Conservation (phyloP, 768 basidiomycete species). For the Clitopilus hobsonii region DNA sequence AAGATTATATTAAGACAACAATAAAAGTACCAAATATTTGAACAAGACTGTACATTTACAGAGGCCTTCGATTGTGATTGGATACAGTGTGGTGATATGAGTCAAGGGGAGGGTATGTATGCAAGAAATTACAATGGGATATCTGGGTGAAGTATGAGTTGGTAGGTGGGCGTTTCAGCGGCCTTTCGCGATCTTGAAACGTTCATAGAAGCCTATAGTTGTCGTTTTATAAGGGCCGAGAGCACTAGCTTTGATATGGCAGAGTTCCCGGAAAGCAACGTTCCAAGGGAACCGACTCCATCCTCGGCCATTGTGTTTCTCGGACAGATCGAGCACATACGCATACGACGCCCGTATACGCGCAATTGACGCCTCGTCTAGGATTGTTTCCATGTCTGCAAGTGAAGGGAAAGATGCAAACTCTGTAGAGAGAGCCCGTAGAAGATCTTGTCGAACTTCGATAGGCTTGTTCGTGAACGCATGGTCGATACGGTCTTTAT, state of each 20-base stretch:
- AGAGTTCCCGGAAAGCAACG: constrained; percentile 44
- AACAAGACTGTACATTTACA: too few species aligned
- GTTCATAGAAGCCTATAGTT: constrained; percentile 35
- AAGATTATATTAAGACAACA: not conserved
- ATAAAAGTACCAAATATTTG: too few species aligned
- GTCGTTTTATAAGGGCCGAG: constrained; percentile 35
- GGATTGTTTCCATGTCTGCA: constrained; percentile 20
- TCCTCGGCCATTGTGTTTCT: constrained; percentile 5
- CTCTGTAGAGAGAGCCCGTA: constrained; percentile 36
- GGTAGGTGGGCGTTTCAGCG: constrained; percentile 7
- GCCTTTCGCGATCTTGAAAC: constrained; percentile 22
- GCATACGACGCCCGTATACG: constrained; percentile 48
- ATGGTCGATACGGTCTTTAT: constrained; percentile 13
- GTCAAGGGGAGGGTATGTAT: too few species aligned
- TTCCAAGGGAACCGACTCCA: constrained; percentile 48
- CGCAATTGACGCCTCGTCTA: constrained; percentile 22
- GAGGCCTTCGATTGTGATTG: too few species aligned
- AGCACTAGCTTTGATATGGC: constrained; percentile 43
- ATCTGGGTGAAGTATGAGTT: not conserved
- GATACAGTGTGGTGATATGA: too few species aligned
- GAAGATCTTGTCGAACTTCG: constrained; percentile 40
- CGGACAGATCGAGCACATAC: constrained; percentile 36
- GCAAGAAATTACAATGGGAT: not conserved
- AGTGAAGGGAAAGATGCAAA: constrained; percentile 29
- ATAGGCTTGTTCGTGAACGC: constrained; percentile 36